A percentile compares a stretch with the other conserved stretches of the same genome.
Conservation (phyloP, 176 grass and related monocot species). For the Tillandsia fasciculata region DNA sequence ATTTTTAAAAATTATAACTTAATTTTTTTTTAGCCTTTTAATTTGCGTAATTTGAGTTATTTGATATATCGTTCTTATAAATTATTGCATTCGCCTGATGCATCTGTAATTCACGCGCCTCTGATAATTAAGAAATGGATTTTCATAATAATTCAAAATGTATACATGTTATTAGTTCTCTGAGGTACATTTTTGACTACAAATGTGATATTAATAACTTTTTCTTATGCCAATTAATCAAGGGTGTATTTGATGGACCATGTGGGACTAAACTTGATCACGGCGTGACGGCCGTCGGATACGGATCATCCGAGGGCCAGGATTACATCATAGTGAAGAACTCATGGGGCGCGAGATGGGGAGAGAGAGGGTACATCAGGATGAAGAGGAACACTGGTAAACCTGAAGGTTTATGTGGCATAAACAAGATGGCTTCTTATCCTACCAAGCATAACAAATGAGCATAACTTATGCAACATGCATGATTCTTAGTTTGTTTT, state of each 20-base stretch:
- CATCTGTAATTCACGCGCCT: too few species aligned
- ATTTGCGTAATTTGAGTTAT: too few species aligned
- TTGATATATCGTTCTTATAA: too few species aligned
- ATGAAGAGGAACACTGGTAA: slow-evolving; percentile 42
- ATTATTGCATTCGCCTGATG: too few species aligned
- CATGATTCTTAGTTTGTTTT: too few species aligned
- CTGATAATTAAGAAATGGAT: too few species aligned
- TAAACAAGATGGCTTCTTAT: slow-evolving; percentile 47
- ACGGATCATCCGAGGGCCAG: slow-evolving; percentile 46
- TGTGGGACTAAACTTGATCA: slow-evolving; percentile 65
- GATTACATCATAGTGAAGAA: slow-evolving; percentile 80
- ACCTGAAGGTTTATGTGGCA: slow-evolving; percentile 65
- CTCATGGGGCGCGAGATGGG: slow-evolving; percentile 59
- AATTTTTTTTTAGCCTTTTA: too few species aligned
- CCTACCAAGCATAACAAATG: slow-evolving; percentile 22
- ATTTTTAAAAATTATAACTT: too few species aligned
- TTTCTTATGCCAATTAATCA: neutral
- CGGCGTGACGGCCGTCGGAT: slow-evolving; percentile 71
- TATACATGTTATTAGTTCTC: too few species aligned
- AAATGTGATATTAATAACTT: too few species aligned
- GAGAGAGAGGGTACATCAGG: slow-evolving; percentile 44
- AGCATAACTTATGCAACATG: neutral
- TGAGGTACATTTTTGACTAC: too few species aligned
- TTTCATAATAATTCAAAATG: too few species aligned
- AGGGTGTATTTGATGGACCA: slow-evolving; percentile 64